Conservation (phyloP, 805 yeast genomes). For the Ogataea dorogensis region DNA sequence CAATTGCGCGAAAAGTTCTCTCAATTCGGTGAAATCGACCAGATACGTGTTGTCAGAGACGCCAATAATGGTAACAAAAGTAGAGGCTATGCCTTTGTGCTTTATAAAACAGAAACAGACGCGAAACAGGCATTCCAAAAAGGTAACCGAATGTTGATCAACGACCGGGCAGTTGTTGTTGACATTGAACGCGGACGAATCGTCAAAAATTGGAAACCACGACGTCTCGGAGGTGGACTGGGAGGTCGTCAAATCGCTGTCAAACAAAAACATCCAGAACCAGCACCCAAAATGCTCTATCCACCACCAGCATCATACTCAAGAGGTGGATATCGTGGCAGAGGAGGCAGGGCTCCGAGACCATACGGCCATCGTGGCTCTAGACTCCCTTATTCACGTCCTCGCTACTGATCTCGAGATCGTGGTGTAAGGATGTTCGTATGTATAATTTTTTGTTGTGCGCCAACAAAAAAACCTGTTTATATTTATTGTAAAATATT, state of each 20-base stretch:
- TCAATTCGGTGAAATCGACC: conserved; percentile 70
- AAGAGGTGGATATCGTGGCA: conserved; percentile 10
- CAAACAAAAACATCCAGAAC: conserved; percentile 7
- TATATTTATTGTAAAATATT: conserved; percentile 4
- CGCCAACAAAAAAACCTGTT: conserved; percentile 6
- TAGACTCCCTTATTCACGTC: conserved; percentile 6
- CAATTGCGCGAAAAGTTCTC: conserved; percentile 64
- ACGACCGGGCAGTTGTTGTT: conserved; percentile 57
- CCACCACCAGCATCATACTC: conserved; percentile 22
- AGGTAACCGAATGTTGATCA: conserved; percentile 51
- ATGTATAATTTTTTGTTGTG: conserved; percentile 1
- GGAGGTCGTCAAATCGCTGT: conserved; percentile 53
- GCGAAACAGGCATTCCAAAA: conserved; percentile 62
- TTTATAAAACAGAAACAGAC: conserved; percentile 58
- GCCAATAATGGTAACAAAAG: conserved; percentile 45
- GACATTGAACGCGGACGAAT: conserved; percentile 72
- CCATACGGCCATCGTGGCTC: conserved; percentile 6
- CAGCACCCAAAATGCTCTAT: conserved; percentile 15
- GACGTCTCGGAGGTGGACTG: conserved; percentile 86
- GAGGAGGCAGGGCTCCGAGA: conserved; percentile 14
- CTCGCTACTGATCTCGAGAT: conserved; percentile 5
- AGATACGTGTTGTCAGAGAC: conserved; percentile 55
- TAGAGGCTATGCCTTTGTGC: conserved; percentile 82
- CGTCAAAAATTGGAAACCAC: conserved; percentile 65
- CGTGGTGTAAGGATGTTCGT: conserved; percentile 9